Percentiles rank a stretch among this genome's conserved stretches.
Evolutionary conservation across 2,329 filamentous ascomycete genomes (phyloP).

Genomic region (Calonectria pseudoreteaudii): DNA sequence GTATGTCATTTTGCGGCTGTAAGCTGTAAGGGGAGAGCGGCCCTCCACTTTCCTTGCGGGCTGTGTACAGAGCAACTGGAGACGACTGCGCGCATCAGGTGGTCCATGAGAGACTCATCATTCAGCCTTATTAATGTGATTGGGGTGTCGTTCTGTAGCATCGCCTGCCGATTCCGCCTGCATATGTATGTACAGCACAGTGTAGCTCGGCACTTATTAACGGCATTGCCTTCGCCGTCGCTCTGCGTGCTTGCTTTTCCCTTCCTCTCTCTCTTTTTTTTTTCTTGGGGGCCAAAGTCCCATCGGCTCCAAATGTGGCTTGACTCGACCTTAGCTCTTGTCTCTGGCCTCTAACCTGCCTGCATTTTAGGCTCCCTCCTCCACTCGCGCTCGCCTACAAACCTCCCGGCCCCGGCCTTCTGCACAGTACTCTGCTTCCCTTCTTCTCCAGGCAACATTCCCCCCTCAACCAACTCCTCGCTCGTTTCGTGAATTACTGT

Average conservation of each 20-base stretch:
- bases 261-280: background rate
- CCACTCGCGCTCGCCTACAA: conserved; percentile 35
- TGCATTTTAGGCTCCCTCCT: conserved; percentile 37
- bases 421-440: conserved; percentile 30
- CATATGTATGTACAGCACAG: background rate
- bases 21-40: conserved; percentile 5
- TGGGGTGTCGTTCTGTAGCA: background rate
- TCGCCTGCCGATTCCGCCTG: conserved; percentile 1
- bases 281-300: conserved; percentile 16
- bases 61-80: background rate
- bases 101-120: conserved; percentile 2
- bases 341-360: conserved; percentile 12
- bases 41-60: conserved; percentile 6
- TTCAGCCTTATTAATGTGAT: background rate
- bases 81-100: conserved; percentile 2
- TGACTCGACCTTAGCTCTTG: conserved; percentile 15
- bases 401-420: conserved; percentile 33
- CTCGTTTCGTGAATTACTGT: conserved; percentile 20
- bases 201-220: background rate
- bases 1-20: conserved; percentile 15
- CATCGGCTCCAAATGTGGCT: conserved; percentile 17
- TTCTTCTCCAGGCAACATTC: conserved; percentile 39
- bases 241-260: background rate
- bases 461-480: conserved; percentile 11
- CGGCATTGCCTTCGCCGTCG: background rate